Percentiles rank a stretch among this genome's conserved stretches.
These are phyloP conservation scores for Tulasnella calospora DNA, from an alignment of 768 basidiomycete species.

Conservation along the genomic window DNA sequence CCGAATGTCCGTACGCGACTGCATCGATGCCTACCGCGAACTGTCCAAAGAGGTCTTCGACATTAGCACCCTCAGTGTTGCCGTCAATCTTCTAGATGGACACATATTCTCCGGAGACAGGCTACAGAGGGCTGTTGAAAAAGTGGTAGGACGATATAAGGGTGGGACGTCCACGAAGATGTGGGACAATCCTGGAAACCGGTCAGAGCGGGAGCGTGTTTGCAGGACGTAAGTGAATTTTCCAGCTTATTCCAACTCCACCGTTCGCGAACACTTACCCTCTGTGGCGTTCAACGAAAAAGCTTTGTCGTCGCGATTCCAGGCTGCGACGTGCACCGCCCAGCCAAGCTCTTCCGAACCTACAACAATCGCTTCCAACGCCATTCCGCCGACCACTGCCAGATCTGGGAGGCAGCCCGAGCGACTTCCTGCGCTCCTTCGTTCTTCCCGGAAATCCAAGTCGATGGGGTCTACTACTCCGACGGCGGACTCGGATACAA, in stretches of 20 bases:
- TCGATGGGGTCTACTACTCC: neutral
- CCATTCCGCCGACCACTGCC: conserved; percentile 11
- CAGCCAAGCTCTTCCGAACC: conserved; percentile 26
- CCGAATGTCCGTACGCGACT: neutral
- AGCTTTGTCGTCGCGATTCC: conserved; percentile 16
- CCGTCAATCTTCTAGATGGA: neutral
- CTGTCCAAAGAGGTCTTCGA: conserved; percentile 1
- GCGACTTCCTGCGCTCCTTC: conserved; percentile 12
- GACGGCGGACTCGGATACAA: conserved; percentile 16
- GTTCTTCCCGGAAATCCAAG: neutral
- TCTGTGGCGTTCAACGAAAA: neutral
- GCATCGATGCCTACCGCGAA: neutral
- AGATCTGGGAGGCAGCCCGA: conserved; percentile 9
- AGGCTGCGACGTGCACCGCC: neutral
- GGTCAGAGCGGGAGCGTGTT: neutral
- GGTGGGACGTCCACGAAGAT: neutral
- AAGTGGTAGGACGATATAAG: neutral
- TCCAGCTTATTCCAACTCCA: neutral
- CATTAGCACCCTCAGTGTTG: neutral
- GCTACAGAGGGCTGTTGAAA: neutral
- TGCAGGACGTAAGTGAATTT: conserved; percentile 2
- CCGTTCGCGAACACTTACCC: neutral
- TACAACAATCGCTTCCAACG: conserved; percentile 18
- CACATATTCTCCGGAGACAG: neutral
- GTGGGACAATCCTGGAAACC: neutral